These are phyloP conservation scores for Phytopythium chamaehyphon DNA, from an alignment of 352 stramenopile species.

Conservation along the genomic window DNA sequence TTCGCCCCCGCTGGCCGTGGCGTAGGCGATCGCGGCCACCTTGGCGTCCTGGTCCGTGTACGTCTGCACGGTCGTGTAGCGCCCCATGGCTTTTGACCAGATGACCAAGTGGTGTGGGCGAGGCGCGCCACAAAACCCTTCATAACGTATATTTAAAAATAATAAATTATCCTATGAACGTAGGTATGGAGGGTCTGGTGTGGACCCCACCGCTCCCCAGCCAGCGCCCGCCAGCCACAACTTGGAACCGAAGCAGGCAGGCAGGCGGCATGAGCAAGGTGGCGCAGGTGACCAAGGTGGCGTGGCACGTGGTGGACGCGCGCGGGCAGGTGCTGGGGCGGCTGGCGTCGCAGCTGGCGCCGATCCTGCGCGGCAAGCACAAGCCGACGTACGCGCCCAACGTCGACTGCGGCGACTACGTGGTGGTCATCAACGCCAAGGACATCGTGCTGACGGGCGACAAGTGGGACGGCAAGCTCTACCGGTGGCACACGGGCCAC, in stretches of 20 bases:
- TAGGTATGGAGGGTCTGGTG: too few relatives aligned
- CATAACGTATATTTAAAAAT: too few relatives aligned
- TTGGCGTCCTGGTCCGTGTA: slow-evolving; percentile 80
- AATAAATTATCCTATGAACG: too few relatives aligned
- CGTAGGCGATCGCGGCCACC: slow-evolving; percentile 63
- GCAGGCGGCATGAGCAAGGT: slow-evolving; percentile 77
- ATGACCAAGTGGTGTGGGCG: too few relatives aligned
- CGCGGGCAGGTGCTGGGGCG: slow-evolving; percentile 95
- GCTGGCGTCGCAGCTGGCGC: slow-evolving; percentile 93
- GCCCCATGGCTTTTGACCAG: slow-evolving; percentile 31
- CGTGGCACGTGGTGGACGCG: slow-evolving; percentile 97
- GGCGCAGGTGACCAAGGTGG: slow-evolving; percentile 71
- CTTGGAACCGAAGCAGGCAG: too few relatives aligned
- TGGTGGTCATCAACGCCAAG: slow-evolving; percentile 97
- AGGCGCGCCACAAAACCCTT: too few relatives aligned
- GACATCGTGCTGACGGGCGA: slow-evolving; percentile 95
- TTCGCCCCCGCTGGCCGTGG: slow-evolving; percentile 8
- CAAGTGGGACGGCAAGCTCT: slow-evolving; percentile 97
- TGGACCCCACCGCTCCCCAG: too few relatives aligned
- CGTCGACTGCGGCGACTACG: slow-evolving; percentile 97
- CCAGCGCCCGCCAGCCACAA: too few relatives aligned
- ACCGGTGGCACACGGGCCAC: slow-evolving; percentile 98
- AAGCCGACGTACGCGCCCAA: slow-evolving; percentile 98
- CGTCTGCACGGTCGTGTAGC: slow-evolving; percentile 83
- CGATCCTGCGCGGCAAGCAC: slow-evolving; percentile 97